Percentiles rank a stretch among this genome's conserved stretches.
phyloP scores from a whole-genome alignment of 2,329 filamentous ascomycete species.

The Colletotrichum tamarilloi region DNA sequence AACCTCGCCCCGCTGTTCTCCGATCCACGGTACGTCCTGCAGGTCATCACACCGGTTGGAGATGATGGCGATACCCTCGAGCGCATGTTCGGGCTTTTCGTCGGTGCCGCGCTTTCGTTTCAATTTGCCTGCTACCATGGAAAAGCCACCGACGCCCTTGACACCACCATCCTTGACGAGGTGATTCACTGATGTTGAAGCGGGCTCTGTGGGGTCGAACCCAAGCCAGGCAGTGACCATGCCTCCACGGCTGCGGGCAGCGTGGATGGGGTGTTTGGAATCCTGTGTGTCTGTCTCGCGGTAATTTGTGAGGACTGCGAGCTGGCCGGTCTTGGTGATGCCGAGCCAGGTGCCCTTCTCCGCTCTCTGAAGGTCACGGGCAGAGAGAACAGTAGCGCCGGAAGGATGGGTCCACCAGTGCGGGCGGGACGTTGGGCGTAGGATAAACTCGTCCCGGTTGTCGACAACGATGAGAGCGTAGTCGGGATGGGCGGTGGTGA shows the following conservation, averaged over 20 bases:
- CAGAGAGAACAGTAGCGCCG: constrained; percentile 63
- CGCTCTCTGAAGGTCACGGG: constrained; percentile 69
- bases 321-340: constrained; percentile 67
- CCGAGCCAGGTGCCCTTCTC: constrained; percentile 76
- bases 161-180: constrained; percentile 65
- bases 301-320: constrained; percentile 76
- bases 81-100: constrained; percentile 27
- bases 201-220: constrained; percentile 57
- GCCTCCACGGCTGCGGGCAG: constrained; percentile 67
- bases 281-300: constrained; percentile 65
- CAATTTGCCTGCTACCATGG: constrained; percentile 73
- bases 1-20: constrained; percentile 59
- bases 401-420: constrained; percentile 70
- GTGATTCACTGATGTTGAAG: constrained; percentile 61
- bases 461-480: constrained; percentile 81
- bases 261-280: constrained; percentile 63
- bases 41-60: constrained; percentile 68
- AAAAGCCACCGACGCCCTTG: constrained; percentile 74
- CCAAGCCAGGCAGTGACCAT: constrained; percentile 74
- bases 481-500: constrained; percentile 79
- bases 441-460: constrained; percentile 81
- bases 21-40: constrained; percentile 68
- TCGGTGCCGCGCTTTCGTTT: constrained; percentile 43
- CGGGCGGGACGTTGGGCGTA: constrained; percentile 71
- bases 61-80: constrained; percentile 68